phyloP scores from a whole-genome alignment of 192 early-diverging fungal species.

The Pilobolus umbonatus region DNA sequence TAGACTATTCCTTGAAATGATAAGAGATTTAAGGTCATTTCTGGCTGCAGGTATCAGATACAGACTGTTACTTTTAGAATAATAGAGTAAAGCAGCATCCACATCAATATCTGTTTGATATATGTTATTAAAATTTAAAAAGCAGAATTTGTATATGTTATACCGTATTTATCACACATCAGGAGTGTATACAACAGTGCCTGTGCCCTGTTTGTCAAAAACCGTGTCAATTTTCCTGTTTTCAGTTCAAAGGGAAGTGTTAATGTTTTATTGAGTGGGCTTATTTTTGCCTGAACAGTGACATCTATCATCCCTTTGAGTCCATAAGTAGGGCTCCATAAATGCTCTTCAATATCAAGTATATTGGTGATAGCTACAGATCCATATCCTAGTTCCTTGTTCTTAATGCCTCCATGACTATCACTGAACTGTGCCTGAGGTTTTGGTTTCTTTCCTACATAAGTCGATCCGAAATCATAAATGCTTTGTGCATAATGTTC shows the following conservation, averaged over 20 bases:
- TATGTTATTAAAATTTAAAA: slow-evolving; percentile 3
- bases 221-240: slow-evolving; percentile 56
- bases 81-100: slow-evolving; percentile 66
- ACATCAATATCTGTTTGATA: slow-evolving; percentile 58
- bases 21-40: slow-evolving; percentile 66
- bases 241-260: slow-evolving; percentile 88
- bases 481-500: slow-evolving; percentile 9
- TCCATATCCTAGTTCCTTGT: background rate
- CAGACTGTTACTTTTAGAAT: slow-evolving; percentile 67
- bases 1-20: slow-evolving; percentile 74
- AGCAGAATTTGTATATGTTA: background rate
- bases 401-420: background rate
- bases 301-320: slow-evolving; percentile 92
- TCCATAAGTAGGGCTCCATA: slow-evolving; percentile 90
- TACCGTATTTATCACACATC: slow-evolving; percentile 80
- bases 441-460: background rate
- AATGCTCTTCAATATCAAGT: slow-evolving; percentile 84
- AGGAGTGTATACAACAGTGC: slow-evolving; percentile 80
- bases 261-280: slow-evolving; percentile 17
- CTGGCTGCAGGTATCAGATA: slow-evolving; percentile 52
- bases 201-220: slow-evolving; percentile 74
- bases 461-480: slow-evolving; percentile 3
- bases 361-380: slow-evolving; percentile 58
- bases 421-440: background rate
- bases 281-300: slow-evolving; percentile 48